Conservation (phyloP, 768 basidiomycete species). For the Suillus ampliporus region DNA sequence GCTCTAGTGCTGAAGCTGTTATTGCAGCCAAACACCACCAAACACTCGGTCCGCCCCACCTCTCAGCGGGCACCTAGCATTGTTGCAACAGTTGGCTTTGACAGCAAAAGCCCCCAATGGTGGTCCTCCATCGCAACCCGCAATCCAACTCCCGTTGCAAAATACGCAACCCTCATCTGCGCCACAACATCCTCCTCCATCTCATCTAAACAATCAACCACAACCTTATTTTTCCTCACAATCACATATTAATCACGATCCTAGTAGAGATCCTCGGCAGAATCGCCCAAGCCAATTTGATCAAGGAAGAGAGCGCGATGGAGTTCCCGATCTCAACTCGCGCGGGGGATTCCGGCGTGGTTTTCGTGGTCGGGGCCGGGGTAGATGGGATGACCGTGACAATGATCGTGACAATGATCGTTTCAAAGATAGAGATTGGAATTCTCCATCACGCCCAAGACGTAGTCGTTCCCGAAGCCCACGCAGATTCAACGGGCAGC, state of each 20-base stretch:
- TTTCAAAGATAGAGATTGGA: conserved; percentile 49
- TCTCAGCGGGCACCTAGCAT: conserved; percentile 61
- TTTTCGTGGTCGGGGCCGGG: conserved; percentile 59
- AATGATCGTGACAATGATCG: conserved; percentile 47
- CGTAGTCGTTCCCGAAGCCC: conserved; percentile 81
- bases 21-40: conserved; percentile 64
- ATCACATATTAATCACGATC: conserved; percentile 36
- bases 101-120: conserved; percentile 52
- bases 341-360: conserved; percentile 63
- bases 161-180: conserved; percentile 21
- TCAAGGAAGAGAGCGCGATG: conserved; percentile 50
- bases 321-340: conserved; percentile 50
- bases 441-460: conserved; percentile 48
- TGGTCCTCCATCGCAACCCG: conserved; percentile 29
- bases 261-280: conserved; percentile 47
- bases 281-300: conserved; percentile 36
- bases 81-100: conserved; percentile 79
- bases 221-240: conserved; percentile 11
- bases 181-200: conserved; percentile 30
- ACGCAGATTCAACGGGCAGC: conserved; percentile 56
- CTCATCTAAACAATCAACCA: conserved; percentile 7
- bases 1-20: conserved; percentile 12
- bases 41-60: conserved; percentile 49
- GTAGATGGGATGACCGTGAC: conserved; percentile 65
- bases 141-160: background rate